phyloP scores from a whole-genome alignment of 1,284 basidiomycete genomes.

The Malassezia equina region DNA sequence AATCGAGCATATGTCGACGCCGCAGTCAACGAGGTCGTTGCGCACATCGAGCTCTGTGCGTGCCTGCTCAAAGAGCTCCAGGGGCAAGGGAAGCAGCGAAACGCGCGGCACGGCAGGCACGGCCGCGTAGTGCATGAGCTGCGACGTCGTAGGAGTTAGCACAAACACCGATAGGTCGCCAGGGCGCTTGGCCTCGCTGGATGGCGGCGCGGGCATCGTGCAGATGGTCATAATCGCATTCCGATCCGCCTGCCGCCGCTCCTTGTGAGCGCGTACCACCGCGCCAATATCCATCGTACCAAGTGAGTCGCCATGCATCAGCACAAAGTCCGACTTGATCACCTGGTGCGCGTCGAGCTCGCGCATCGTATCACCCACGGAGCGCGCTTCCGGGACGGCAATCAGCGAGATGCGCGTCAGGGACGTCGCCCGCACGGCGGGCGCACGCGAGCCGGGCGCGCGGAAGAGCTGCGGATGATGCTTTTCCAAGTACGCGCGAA shows the following conservation, averaged over 20 bases:
- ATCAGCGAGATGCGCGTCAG: conserved; percentile 59
- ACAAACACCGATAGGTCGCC: conserved; percentile 36
- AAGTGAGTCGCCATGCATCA: conserved; percentile 86
- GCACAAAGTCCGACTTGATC: conserved; percentile 65
- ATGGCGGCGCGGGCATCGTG: conserved; percentile 21
- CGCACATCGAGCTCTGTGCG: conserved; percentile 63
- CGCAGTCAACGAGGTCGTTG: conserved; percentile 76
- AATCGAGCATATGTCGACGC: conserved; percentile 56
- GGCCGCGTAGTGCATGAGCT: conserved; percentile 47
- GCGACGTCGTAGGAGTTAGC: conserved; percentile 35
- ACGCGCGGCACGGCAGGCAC: conserved; percentile 35
- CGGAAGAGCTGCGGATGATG: conserved; percentile 5
- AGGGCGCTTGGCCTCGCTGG: conserved; percentile 23
- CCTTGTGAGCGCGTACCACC: conserved; percentile 78
- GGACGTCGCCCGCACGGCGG: not conserved
- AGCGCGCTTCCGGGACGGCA: conserved; percentile 75
- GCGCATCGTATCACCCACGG: conserved; percentile 87
- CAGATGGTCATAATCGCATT: conserved; percentile 78
- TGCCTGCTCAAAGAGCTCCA: conserved; percentile 28
- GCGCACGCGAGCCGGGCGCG: not conserved
- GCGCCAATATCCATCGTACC: conserved; percentile 84
- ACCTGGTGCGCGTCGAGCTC: conserved; percentile 82
- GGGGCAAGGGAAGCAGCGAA: conserved; percentile 37
- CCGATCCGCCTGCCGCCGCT: conserved; percentile 72
- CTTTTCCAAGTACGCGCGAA: conserved; percentile 58